Evolutionary conservation across 805 yeast species (phyloP), one percentile per base, ranked within the genome.

Genomic region (Yarrowia keelungensis): DNA sequence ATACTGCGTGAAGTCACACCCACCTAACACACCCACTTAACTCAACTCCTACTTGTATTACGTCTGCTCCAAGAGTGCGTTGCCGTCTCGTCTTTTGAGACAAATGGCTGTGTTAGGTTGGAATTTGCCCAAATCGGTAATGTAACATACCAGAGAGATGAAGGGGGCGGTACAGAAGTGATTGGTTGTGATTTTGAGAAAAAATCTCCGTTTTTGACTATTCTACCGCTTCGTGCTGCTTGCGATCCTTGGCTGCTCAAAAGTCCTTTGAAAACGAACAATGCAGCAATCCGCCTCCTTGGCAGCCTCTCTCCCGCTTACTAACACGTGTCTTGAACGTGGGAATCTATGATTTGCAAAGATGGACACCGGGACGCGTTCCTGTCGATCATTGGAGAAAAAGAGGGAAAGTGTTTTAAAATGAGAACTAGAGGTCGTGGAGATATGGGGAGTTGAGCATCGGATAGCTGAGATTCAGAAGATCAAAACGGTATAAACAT

Each of bases 321-420:
- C 36, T 47, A 47, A 47, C 39, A 49, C 54, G 54, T 49, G 54
- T 49, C 38, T 19, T 5, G 12, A 8, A 43, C 22, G 32, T 22
- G 49, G 19, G 19, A 19, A 19, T 19, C 35, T 19, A 11, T 46
- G 50, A 22, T 46, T 8, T 46, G 10, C 32, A 19, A 45, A 14
- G 51, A 47, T 15, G 16, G 14, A 8, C 51, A 22, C 11, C n/a
- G 26, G 22, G 22, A 16, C 56, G 56, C 56, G 56, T 50, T 50
- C 56, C 56, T 50, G 56, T 35, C 56, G 56, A 50, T 50, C 56
- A n/a, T 3, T 8, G 22, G 36, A 26, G 38, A 14, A 26, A 5
- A 5, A 5, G 7, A 5, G 32, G 7, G 7, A 26, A 26, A 26
- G 32, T 26, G 10, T 38, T 38, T 7, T 38, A 38, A 10, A 38